Base-by-base conservation (phyloP, 2,329 filamentous ascomycete species). In the Monosporascus ibericus region DNA sequence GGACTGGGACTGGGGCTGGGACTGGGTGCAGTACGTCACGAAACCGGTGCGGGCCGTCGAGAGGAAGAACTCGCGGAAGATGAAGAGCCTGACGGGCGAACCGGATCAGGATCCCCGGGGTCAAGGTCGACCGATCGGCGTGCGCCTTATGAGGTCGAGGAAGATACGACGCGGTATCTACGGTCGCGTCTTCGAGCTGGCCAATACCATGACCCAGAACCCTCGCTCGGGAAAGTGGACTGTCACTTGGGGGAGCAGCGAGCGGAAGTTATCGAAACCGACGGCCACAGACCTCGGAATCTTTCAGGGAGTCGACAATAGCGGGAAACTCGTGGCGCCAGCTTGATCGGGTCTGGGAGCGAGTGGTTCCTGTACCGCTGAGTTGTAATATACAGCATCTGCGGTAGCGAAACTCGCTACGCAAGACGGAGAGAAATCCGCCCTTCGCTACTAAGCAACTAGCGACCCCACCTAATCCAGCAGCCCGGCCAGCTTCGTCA, bases 401-500 rank as follows among this genome's bases (percentile, higher is more conserved):
- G 11, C 30, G 11, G 30, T 14, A 34, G 1, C 30, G 9, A 14
- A 34, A 34, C 30, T 34, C 30, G 30, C 30, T 34, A 34, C 5
- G 30, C 30, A 34, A 34, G 11, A 11, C 30, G 30, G 18, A 20
- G 17, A 42, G 9, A 39, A 8, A 9, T 39, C 17, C 30, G 14
- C 30, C 9, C 30, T 14, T 34, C 30, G 11, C 30, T 34, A 42
- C 18, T 9, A 8, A 5, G 8, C 22, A 24, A 18, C 39, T 42
- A 42, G 39, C 22, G 18, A 18, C 18, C 17, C 5, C 14, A 34
- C 18, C 24, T 27, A 70, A 48, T 68, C 68, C 57, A 72, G 55
- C 59, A 79, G 58, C 17, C 64, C 66, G 9, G 81, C 85, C 62
- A 92, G 66, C 71, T 79, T 84, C 27, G 67, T 71, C 69, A 92